A percentile compares a stretch with the other conserved stretches of the same genome.
These are phyloP conservation scores for Botryosphaeria dothidea DNA, from an alignment of 2,329 filamentous ascomycete genomes.

Conservation along the genomic window DNA sequence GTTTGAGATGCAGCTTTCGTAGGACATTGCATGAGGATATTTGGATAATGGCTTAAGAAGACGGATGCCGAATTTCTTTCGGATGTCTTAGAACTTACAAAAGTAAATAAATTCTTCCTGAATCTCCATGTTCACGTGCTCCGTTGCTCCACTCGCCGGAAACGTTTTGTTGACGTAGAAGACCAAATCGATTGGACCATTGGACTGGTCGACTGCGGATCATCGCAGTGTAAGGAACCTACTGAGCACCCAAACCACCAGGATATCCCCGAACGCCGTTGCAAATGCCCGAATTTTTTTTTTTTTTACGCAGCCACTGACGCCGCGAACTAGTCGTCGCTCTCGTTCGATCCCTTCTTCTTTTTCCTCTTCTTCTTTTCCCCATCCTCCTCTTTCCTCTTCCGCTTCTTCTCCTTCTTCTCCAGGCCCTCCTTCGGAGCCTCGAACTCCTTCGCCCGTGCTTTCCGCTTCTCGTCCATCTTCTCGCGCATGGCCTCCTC, in stretches of 20 bases:
- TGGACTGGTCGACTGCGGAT: background rate
- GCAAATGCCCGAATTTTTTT: constrained; percentile 1
- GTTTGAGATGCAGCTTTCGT: constrained; percentile 25
- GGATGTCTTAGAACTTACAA: background rate
- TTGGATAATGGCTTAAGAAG: too few relatives aligned
- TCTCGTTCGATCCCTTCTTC: constrained; percentile 26
- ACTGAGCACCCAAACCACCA: constrained; percentile 9
- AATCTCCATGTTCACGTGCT: too few relatives aligned
- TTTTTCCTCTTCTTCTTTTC: constrained; percentile 46
- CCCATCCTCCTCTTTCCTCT: constrained; percentile 45
- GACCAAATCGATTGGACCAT: background rate
- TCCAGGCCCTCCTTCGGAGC: constrained; percentile 75
- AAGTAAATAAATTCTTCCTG: background rate
- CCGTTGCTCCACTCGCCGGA: too few relatives aligned
- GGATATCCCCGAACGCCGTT: constrained; percentile 12
- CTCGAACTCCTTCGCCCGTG: constrained; percentile 82
- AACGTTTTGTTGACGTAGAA: background rate
- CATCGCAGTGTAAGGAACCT: background rate
- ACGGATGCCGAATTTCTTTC: too few relatives aligned
- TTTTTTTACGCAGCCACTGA: constrained; percentile 4
- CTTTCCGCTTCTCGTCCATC: constrained; percentile 84
- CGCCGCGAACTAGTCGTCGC: background rate
- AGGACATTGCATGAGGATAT: too few relatives aligned
- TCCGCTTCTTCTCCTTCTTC: constrained; percentile 52
- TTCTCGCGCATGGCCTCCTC: constrained; percentile 83